Evolutionary conservation across 768 basidiomycete species (phyloP), one percentile per base, ranked within the genome.

Genomic region (Serendipita indica): DNA sequence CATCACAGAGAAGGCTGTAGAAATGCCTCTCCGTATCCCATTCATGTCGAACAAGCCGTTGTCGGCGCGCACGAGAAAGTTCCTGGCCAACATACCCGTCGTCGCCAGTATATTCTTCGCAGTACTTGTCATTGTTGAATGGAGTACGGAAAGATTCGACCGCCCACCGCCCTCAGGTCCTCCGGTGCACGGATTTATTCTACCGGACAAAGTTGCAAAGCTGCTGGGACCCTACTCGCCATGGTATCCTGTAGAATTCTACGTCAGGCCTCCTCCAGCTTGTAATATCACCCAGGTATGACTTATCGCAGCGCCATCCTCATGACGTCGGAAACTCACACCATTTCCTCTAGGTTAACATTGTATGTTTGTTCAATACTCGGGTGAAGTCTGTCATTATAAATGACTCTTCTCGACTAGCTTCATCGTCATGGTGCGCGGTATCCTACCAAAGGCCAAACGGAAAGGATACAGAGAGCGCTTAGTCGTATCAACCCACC

Each of bases 391-490:
- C 1, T 12, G 35, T 18, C 12, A 39, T 13, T 39, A 12, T 39
- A 39, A 39, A 12, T 39, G 35, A 39, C 18, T 39, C 13, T 39
- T 18, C 13, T 7, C 30, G 33, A 14, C 41, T n/a, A 89, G 87
- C 71, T 92, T 6, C 83, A 89, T 69, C 75, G 89, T 10, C 89
- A 92, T 65, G 88, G 87, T 2, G 80, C 86, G 0, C 79, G 89
- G 32, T 89, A 75, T 64, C 89, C 89, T 0, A 89, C 87, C 0
- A 63, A 66, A 0, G 72, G 74, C 1, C 74, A 78, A 10, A 67
- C 74, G 1, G 63, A 64, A 7, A 58, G 61, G 28, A 84, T 85
- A 6, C 62, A 68, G 16, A 61, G 65, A 3, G 75, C 82, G 0
- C 64, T 91, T 6, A 60, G 65, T 3, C 84, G 83, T 62, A 71